phyloP scores from a whole-genome alignment of 2,329 filamentous ascomycete genomes.

The Tolypocladium nubicola region DNA sequence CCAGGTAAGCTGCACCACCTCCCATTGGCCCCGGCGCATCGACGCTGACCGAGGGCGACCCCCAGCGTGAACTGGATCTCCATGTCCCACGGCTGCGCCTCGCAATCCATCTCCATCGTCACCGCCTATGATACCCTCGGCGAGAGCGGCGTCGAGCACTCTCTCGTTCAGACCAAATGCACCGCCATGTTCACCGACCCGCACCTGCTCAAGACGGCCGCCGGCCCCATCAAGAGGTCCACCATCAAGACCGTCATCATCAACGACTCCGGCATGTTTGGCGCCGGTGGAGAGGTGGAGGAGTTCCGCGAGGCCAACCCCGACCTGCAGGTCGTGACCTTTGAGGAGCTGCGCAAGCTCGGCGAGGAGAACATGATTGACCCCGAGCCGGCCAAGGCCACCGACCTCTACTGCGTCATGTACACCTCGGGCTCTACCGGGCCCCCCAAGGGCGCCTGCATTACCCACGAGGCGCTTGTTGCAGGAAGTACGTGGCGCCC shows the following conservation, averaged over 20 bases:
- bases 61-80: slow-evolving; percentile 70
- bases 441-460: slow-evolving; percentile 76
- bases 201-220: slow-evolving; percentile 55
- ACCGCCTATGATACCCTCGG: slow-evolving; percentile 93
- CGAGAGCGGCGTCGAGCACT: slow-evolving; percentile 74
- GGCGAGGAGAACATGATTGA: slow-evolving; percentile 60
- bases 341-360: slow-evolving; percentile 42
- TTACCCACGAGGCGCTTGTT: slow-evolving; percentile 71
- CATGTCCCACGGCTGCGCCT: slow-evolving; percentile 64
- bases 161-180: slow-evolving; percentile 69
- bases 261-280: slow-evolving; percentile 46
- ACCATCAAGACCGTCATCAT: slow-evolving; percentile 51
- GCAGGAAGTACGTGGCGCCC: slow-evolving; percentile 47
- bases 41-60: not conserved
- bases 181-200: slow-evolving; percentile 83
- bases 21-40: not conserved
- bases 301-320: slow-evolving; percentile 46
- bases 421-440: slow-evolving; percentile 87
- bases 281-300: slow-evolving; percentile 39
- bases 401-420: slow-evolving; percentile 76
- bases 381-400: slow-evolving; percentile 58
- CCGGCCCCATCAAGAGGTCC: slow-evolving; percentile 43
- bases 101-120: slow-evolving; percentile 84
- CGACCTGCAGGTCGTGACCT: slow-evolving; percentile 40
- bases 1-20: slow-evolving; percentile 42